These are phyloP conservation scores for Boletus nobilissimus DNA, from an alignment of 1,284 basidiomycete genomes.

Conservation along the genomic window DNA sequence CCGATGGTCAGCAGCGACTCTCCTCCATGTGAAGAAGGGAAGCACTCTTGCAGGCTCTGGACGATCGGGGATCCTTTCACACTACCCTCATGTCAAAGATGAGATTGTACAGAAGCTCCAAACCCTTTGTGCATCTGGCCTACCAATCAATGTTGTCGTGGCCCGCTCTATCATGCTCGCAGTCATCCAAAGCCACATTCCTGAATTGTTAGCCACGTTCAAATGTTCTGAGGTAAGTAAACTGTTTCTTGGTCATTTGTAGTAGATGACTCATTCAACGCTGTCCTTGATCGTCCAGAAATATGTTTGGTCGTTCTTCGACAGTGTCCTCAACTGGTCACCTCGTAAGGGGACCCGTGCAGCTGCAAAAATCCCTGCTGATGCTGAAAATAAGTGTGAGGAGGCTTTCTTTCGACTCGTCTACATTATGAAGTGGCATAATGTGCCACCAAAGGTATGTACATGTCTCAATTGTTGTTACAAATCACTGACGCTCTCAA, in stretches of 20 bases:
- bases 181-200: not conserved
- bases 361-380: not conserved
- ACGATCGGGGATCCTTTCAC: not conserved
- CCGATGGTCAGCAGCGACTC: not conserved
- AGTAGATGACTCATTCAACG: not conserved
- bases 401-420: not conserved
- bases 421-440: not conserved
- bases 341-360: not conserved
- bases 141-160: not conserved
- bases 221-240: not conserved
- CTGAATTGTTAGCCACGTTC: not conserved
- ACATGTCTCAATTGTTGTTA: not conserved
- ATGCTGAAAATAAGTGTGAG: not conserved
- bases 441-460: not conserved
- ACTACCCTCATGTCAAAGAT: not conserved
- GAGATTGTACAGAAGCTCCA: not conserved
- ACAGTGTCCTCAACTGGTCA: not conserved
- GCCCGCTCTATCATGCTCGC: not conserved
- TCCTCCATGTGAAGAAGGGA: not conserved
- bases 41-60: not conserved
- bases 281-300: not conserved
- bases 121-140: not conserved
- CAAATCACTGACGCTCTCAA: not conserved
- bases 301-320: not conserved
- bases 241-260: too few relatives aligned